phyloP scores from a whole-genome alignment of 108 stramenopile genomes.

The Nitzschia sp. region DNA sequence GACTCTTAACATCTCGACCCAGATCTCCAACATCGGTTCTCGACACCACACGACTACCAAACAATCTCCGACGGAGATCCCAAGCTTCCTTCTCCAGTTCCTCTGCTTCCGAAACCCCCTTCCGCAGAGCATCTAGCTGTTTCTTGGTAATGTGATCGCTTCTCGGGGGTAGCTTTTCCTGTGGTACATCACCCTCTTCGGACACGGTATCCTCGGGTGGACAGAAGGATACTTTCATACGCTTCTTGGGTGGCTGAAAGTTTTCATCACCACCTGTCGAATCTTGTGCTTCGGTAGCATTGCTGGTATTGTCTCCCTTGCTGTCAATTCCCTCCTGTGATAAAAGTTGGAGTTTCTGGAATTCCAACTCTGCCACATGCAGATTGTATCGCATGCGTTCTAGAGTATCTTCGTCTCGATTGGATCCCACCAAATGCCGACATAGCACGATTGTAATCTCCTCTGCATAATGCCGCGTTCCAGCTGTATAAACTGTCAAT shows the following conservation, averaged over 20 bases:
- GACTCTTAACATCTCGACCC: conserved; percentile 78
- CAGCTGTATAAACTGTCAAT: conserved; percentile 85
- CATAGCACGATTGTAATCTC: conserved; percentile 76
- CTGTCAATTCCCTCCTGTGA: conserved; percentile 6
- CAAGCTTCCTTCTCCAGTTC: conserved; percentile 58
- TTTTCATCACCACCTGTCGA: background rate
- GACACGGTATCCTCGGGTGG: conserved; percentile 11
- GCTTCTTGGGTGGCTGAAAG: conserved; percentile 25
- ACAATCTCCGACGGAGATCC: conserved; percentile 61
- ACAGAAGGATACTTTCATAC: conserved; percentile 45
- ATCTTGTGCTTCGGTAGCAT: background rate
- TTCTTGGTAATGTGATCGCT: conserved; percentile 29
- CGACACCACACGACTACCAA: conserved; percentile 84
- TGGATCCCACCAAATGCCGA: conserved; percentile 63
- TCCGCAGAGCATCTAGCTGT: conserved; percentile 47
- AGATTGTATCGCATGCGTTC: conserved; percentile 42
- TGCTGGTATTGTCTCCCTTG: background rate
- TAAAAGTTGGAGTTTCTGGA: conserved; percentile 2
- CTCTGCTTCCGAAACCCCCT: conserved; percentile 55
- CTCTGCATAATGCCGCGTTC: conserved; percentile 85
- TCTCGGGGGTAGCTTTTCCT: conserved; percentile 4
- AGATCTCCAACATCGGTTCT: conserved; percentile 85
- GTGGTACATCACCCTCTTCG: background rate
- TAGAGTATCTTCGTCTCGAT: conserved; percentile 39
- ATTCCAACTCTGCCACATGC: conserved; percentile 25